phyloP scores from a whole-genome alignment of 257 asterid species.

The Solanum ossicruentum region DNA sequence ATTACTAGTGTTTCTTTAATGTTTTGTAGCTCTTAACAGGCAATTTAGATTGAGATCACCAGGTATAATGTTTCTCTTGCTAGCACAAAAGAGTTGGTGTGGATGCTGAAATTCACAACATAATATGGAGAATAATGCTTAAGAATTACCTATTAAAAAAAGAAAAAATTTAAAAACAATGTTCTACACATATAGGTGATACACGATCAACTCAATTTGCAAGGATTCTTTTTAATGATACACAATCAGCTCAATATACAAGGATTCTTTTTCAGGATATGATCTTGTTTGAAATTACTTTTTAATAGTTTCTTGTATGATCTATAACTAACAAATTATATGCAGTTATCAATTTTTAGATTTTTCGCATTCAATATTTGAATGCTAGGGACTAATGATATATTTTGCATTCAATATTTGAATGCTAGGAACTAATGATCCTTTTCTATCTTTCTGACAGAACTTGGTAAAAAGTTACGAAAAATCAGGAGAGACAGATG shows the following conservation, averaged over 20 bases:
- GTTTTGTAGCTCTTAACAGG: background rate
- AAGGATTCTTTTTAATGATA: background rate
- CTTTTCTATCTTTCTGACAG: slow-evolving; percentile 14
- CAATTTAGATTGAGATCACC: background rate
- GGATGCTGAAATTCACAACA: background rate
- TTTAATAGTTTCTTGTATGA: background rate
- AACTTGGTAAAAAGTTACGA: slow-evolving; percentile 39
- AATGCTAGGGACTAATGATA: background rate
- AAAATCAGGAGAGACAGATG: slow-evolving; percentile 37
- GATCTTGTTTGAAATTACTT: background rate
- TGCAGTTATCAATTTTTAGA: background rate
- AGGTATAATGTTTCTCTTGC: background rate
- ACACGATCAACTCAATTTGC: background rate
- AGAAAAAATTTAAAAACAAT: background rate
- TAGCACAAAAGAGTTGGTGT: background rate
- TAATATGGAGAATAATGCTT: background rate
- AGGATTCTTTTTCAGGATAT: background rate
- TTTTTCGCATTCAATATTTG: background rate
- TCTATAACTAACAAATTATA: background rate
- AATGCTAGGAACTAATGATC: background rate
- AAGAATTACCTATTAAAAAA: background rate
- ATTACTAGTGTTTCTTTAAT: background rate
- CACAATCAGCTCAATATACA: background rate
- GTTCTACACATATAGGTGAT: background rate
- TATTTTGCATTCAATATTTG: background rate